Base-by-base conservation (phyloP, 306 rosid genomes). In the Medicago ruthenica region DNA sequence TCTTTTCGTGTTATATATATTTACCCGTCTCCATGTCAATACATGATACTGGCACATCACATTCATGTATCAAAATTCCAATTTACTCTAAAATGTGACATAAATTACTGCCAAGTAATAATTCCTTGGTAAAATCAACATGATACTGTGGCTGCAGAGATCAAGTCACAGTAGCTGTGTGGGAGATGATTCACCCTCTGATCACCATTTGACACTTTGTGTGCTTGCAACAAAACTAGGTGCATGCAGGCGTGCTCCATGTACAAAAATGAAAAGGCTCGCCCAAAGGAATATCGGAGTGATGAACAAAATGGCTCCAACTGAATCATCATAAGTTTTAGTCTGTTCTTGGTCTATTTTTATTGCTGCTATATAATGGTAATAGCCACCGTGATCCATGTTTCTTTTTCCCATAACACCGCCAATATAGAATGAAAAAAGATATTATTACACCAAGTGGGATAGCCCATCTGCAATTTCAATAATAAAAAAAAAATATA, bases 401-500 rank as follows among this genome's bases (percentile, higher is more conserved):
- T 79, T 89, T 92, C 64, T 86, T 85, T 79, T 78, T 89, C 54
- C 97, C 98, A 37, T 63, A 85, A 96, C 98, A 96, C 83, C 97
- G 90, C 97, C 97, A 92, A 66, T 92, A 96, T 27, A 96, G 82
- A 42, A 92, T 62, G 22, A 92, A 83, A 9, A 87, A 66, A 2
- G 85, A 75, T 61, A 83, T 66, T 16, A 89, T 15, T 24, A 86
- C 81, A 67, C 84, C 87, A 14, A 91, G 77, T 13, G 99, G 99
- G 58, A 96, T 90, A 18, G 99, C 99, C 99, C 98, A 96, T 92
- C 98, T 96, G 98, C 67, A 31, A 9, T 80, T 58, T 63, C 72
- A n/a, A 72, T 47, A 41, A n/a, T n/a, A n/a, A n/a, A n/a, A n/a
- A n/a, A 54, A 62, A 45, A 73, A 62, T 31, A 5, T 1, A 4